Base-by-base conservation (phyloP, 176 grass and related monocot genomes). In the Triticum dicoccoides region DNA sequence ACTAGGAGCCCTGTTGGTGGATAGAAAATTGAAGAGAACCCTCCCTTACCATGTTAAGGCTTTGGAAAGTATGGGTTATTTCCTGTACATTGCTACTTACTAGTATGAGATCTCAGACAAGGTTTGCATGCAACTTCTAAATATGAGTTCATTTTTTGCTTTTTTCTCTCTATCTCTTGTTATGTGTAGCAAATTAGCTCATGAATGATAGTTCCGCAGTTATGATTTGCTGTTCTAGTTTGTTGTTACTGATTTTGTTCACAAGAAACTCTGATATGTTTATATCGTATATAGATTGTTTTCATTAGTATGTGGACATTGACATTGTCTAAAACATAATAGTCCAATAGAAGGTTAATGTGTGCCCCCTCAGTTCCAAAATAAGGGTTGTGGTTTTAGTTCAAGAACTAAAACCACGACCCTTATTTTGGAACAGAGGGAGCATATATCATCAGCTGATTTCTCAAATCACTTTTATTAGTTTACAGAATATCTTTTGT, bases 11-110 rank as follows among this genome's bases (percentile, higher is more conserved):
- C 52, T 79, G 47, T 70, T 18, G 21, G 3, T 79, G 62, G 24
- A 42, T 69, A 79, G 32, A 30, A 85, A 61, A 86, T 54, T 67
- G 33, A 86, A 85, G n/a, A 86, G 37, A 6, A 47, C 32, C 62
- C 39, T 39, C 33, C 30, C 7, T 56, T 84, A 54, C 11, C 14
- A 52, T 65, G 38, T 78, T 44, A 54, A 78, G 29, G 65, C 9
- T 84, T 61, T 42, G 79, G 13, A 79, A 52, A 72, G 27, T 47
- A 45, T 23, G 41, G 11, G 9, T 8, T 71, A 7, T 69, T 52
- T 82, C 7, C 1, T 68, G 61, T 37, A 37, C 35, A 29, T 35
- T 88, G 73, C 24, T n/a, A 44, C 32, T 73, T 79, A n/a, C 13
- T 61, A 30, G 64, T 71, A 66, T 63, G 65, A 49, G 80, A 78